Evolutionary conservation across 306 rosid species (phyloP), one percentile per base, ranked within the genome.

Genomic region (Urtica urens): DNA sequence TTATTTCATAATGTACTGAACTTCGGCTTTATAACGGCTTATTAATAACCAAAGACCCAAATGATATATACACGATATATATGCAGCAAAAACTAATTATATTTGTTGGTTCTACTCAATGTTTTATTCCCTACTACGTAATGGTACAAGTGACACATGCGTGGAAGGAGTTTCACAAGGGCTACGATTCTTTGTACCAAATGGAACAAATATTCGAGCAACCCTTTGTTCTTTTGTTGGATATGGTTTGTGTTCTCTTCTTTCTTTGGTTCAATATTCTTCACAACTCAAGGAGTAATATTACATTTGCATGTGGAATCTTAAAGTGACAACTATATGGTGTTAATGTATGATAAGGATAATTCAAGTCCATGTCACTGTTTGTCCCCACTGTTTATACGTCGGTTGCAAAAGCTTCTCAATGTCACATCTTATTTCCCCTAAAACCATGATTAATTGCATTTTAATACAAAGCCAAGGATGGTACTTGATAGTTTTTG

Each of bases 361-460:
- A 14, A 27, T 48, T 49, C 7, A 27, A n/a, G 54, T 9, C 54
- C 3, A 17, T 49, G 54, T 49, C 54, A 49, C 13, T 21, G 12
- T 23, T 45, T 45, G 54, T 34, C 39, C 40, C 38, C 25, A 49
- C 19, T n/a, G 18, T 10, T 27, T n/a, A n/a, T n/a, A n/a, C n/a
- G 34, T 46, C 35, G 52, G 52, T 46, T 26, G 9, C 35, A 25
- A 20, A 25, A 46, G 15, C 13, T 25, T 4, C 20, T 19, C 23
- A 49, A 49, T 49, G 39, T 29, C 54, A 49, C 26, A 28, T 49
- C 54, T 29, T 6, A 30, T 27, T 29, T 27, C 13, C 38, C 54
- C 38, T 15, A 49, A 17, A n/a, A n/a, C n/a, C 26, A 12, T 27
- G 11, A 49, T 17, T 16, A 49, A 49, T 29, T 38, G 11, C 20